A percentile compares a stretch with the other conserved stretches of the same genome.
Evolutionary conservation across 345 rosid species (phyloP).

Genomic region (Rhizophora mangle): DNA sequence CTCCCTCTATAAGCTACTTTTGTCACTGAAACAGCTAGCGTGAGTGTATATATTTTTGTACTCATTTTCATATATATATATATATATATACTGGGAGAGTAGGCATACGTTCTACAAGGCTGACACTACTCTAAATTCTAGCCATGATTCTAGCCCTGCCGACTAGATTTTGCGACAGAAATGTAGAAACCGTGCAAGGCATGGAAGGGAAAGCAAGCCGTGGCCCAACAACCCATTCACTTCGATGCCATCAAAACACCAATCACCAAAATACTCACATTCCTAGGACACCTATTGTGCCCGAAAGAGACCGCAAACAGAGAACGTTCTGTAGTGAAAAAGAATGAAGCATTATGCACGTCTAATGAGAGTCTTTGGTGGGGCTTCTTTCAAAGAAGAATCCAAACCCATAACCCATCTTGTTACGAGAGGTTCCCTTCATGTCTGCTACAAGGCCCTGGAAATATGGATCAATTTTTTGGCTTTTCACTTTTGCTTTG

Average conservation of each 20-base stretch:
- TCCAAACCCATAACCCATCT: constrained; percentile 23
- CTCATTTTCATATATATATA: constrained; percentile 3
- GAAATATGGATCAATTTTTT: constrained; percentile 24
- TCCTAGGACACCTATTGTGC: constrained; percentile 25
- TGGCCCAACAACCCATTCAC: constrained; percentile 2
- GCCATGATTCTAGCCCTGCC: constrained; percentile 14
- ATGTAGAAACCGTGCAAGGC: constrained; percentile 14
- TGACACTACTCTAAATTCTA: constrained; percentile 21
- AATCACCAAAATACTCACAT: constrained; percentile 29
- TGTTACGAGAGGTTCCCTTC: constrained; percentile 19
- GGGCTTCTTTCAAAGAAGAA: constrained; percentile 27
- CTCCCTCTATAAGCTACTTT: constrained; percentile 9
- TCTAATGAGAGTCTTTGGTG: constrained; percentile 5
- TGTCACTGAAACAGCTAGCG: constrained; percentile 8
- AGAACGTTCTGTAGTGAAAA: constrained; percentile 26
- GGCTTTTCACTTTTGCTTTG: constrained; percentile 33
- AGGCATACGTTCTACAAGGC: constrained; percentile 1
- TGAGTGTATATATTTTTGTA: background rate
- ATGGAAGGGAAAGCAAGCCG: constrained; percentile 10
- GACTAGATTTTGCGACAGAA: constrained; percentile 21
- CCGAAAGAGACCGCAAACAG: constrained; percentile 29
- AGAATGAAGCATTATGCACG: background rate
- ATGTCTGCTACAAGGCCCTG: constrained; percentile 28
- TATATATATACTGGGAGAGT: background rate
- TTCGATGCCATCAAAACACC: constrained; percentile 16